Conservation (phyloP, 768 basidiomycete species). For the Gyrodon lividus region DNA sequence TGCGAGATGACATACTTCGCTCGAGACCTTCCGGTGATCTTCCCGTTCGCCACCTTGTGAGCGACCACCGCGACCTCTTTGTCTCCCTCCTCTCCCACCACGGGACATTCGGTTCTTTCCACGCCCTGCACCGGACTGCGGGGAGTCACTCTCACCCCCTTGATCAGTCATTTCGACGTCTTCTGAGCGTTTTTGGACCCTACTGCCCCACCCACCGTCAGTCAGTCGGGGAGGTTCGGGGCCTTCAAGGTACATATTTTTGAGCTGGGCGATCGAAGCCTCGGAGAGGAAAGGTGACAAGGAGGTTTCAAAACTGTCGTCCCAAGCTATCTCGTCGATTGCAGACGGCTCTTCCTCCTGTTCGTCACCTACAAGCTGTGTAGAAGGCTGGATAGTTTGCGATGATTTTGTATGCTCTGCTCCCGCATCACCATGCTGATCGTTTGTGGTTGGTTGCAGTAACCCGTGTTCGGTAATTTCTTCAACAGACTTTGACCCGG, state of each 20-base stretch:
- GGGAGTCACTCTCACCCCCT: constrained; percentile 18
- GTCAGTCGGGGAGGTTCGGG: constrained; percentile 71
- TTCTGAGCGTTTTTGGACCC: constrained; percentile 35
- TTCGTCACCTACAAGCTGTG: background rate
- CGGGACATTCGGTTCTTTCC: constrained; percentile 43
- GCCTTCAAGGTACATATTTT: constrained; percentile 77
- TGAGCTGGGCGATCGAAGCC: constrained; percentile 58
- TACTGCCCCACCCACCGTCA: constrained; percentile 73
- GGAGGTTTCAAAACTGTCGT: constrained; percentile 52
- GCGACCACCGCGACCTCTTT: constrained; percentile 43
- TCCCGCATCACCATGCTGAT: constrained; percentile 5
- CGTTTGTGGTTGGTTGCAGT: constrained; percentile 13
- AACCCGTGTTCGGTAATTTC: constrained; percentile 12
- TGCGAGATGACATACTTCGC: constrained; percentile 60
- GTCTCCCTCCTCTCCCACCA: constrained; percentile 46
- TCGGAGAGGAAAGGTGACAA: constrained; percentile 66
- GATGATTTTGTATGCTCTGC: constrained; percentile 2
- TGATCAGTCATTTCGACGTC: constrained; percentile 20
- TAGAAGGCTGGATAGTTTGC: background rate
- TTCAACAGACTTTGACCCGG: constrained; percentile 27
- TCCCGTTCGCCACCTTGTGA: constrained; percentile 42
- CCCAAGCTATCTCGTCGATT: constrained; percentile 55
- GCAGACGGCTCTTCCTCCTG: background rate
- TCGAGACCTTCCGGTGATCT: constrained; percentile 74
- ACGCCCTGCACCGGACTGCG: constrained; percentile 29